Conservation (phyloP, 306 rosid genomes). For the Cicer arietinum region DNA sequence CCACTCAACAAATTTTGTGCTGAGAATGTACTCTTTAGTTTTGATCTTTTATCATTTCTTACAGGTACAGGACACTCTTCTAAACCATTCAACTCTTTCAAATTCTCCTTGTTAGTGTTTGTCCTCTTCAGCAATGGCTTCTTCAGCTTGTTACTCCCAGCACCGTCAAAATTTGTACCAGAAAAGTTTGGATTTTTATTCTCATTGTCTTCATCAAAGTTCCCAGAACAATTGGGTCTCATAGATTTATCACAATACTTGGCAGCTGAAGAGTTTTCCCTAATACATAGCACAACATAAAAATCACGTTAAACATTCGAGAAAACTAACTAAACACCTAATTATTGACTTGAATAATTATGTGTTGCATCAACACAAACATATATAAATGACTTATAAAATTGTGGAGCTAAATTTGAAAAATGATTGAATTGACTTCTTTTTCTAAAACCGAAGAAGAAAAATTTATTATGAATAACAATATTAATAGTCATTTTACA, state of each 20-base stretch:
- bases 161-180: conserved; percentile 1
- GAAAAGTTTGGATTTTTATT: conserved; percentile 59
- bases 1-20: conserved; percentile 59
- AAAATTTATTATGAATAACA: no score
- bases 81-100: conserved; percentile 30
- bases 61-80: conserved; percentile 23
- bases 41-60: conserved; percentile 30
- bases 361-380: no score
- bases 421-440: no score
- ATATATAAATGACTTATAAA: no score
- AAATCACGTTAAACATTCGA: background rate
- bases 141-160: conserved; percentile 40
- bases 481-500: no score
- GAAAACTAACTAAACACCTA: no score
- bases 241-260: conserved; percentile 33
- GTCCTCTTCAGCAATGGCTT: conserved; percentile 43
- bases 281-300: conserved; percentile 15
- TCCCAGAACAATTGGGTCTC: conserved; percentile 38
- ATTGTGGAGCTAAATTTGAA: no score
- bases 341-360: no score
- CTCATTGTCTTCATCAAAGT: conserved; percentile 48
- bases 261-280: conserved; percentile 41
- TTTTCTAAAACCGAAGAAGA: no score
- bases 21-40: conserved; percentile 57
- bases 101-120: conserved; percentile 2